phyloP scores from a whole-genome alignment of 495 filamentous ascomycete species.

The Neurospora sp. region DNA sequence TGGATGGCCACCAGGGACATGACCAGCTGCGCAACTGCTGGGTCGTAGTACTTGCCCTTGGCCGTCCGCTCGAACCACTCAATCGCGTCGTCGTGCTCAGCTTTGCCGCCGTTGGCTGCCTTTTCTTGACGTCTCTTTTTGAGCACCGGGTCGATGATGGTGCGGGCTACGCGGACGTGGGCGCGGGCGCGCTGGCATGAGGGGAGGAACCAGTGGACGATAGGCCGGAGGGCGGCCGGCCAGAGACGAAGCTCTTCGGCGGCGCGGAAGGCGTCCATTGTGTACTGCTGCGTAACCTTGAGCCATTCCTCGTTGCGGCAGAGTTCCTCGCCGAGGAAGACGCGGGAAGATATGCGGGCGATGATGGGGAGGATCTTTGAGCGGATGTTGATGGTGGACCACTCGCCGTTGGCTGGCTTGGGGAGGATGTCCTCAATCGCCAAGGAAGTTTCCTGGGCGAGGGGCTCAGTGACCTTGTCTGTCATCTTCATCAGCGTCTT shows the following conservation, averaged over 20 bases:
- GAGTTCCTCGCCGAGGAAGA: constrained; percentile 40
- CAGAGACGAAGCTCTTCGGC: constrained; percentile 20
- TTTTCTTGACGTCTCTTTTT: constrained; percentile 15
- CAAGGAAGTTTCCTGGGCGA: constrained; percentile 33
- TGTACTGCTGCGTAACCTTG: constrained; percentile 28
- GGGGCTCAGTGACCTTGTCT: constrained; percentile 22
- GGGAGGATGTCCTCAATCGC: constrained; percentile 24
- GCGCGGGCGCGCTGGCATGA: constrained; percentile 13
- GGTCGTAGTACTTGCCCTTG: constrained; percentile 18
- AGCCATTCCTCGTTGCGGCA: constrained; percentile 37
- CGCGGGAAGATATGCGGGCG: constrained; percentile 31
- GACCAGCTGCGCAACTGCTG: constrained; percentile 16
- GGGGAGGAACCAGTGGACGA: constrained; percentile 27
- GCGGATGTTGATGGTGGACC: constrained; percentile 12
- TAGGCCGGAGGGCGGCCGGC: constrained; percentile 20
- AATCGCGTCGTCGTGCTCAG: constrained; percentile 21
- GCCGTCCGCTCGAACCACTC: constrained; percentile 27
- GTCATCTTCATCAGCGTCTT: background rate
- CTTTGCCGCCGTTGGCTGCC: background rate
- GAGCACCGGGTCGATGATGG: constrained; percentile 18
- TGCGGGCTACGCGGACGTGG: constrained; percentile 12
- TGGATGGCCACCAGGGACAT: constrained; percentile 23
- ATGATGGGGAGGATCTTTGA: constrained; percentile 21
- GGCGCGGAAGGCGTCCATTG: constrained; percentile 19
- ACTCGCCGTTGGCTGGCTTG: constrained; percentile 11